A percentile compares a stretch with the other conserved stretches of the same genome.
Conservation (phyloP, 345 rosid species). For the Sonneratia alba region DNA sequence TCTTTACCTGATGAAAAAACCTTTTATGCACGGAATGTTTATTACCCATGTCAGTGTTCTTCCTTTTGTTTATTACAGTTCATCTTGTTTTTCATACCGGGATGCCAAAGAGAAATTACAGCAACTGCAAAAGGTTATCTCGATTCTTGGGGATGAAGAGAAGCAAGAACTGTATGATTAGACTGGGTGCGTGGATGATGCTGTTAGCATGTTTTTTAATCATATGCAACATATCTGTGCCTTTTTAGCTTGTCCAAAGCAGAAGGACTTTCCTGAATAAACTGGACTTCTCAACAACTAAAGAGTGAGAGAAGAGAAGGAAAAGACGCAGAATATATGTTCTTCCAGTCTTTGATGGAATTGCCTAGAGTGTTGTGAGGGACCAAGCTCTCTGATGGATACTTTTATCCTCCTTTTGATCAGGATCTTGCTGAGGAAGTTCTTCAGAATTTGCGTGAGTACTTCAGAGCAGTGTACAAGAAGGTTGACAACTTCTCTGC, state of each 20-base stretch:
- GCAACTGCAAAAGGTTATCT: constrained; percentile 86
- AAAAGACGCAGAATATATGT: neutral
- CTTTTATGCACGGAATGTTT: neutral
- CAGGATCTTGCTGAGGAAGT: constrained; percentile 81
- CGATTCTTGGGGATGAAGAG: constrained; percentile 83
- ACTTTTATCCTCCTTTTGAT: constrained; percentile 10
- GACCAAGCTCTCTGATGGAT: neutral
- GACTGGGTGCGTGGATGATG: constrained; percentile 84
- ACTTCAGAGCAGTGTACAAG: constrained; percentile 60
- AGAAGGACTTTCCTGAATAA: neutral
- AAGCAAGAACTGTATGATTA: constrained; percentile 73
- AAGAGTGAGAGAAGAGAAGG: neutral
- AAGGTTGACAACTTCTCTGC: constrained; percentile 30
- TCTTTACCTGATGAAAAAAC: neutral
- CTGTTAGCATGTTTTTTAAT: constrained; percentile 40
- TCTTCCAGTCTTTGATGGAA: neutral
- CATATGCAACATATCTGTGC: neutral
- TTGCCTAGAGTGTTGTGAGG: neutral
- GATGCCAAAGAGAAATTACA: constrained; percentile 95
- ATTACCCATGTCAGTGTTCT: neutral
- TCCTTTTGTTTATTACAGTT: neutral
- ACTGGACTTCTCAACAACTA: neutral
- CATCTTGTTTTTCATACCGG: constrained; percentile 20
- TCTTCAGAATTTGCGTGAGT: constrained; percentile 60
- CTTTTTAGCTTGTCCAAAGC: neutral